Evolutionary conservation across 2,329 filamentous ascomycete genomes (phyloP), one percentile per base, ranked within the genome.

Genomic region (Thelonectria blattea): DNA sequence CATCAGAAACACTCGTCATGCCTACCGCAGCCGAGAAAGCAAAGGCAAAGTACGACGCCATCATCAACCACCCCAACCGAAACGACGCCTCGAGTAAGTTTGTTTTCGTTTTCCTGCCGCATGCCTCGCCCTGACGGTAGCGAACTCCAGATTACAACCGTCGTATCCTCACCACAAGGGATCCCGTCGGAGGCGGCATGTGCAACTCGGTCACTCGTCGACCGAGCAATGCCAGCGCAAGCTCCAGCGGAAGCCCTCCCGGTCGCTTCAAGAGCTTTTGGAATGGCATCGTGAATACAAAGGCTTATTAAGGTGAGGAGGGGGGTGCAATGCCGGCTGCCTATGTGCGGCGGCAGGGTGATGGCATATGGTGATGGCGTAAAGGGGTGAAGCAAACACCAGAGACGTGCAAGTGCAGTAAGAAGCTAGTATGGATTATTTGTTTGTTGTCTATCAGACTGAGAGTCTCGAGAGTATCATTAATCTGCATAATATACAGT

Each of bases 21-120:
- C 59, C 59, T 30, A 34, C 55, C 22, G 41, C 46, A 10, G 46
- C 59, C 4, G 50, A 58, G 47, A 62, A 62, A 48, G 59, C 59
- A 20, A 62, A 42, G n/a, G 59, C 59, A 30, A 62, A 62, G 39
- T 30, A 47, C 22, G 59, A 62, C 14, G 59, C 59, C 3, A 56
- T 58, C 17, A 34, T 62, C n/a, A 62, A 62, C 30, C 37, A 62
- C 18, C 59, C 59, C 2, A 46, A 27, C 15, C 50, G 59, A 42
- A 43, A 58, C 22, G 20, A 62, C 14, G 20, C 32, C 42, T 62
- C 59, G 9, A 32, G 59, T 62, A 55, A 46, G 42, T 10, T 5
- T 12, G 8, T 6, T 2, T 5, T 2, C 20, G 1, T 41, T 10
- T 37, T 37, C 7, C 6, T 14, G 15, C 15, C 34, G 6, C 22